Conservation (phyloP, 73 alveolate species). For the Blepharisma japonicum region DNA sequence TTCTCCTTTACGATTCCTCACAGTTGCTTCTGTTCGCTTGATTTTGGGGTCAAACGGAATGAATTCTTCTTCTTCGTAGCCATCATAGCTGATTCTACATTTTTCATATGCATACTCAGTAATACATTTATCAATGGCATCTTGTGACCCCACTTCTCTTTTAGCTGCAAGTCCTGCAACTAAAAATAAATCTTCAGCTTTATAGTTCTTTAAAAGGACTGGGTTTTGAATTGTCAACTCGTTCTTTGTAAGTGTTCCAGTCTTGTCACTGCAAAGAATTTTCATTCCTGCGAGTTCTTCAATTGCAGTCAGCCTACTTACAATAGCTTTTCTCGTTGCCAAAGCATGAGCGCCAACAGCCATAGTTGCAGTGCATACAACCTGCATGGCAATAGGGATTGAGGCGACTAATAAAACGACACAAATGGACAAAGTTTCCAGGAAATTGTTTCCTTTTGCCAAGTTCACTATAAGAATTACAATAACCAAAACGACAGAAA, state of each 20-base stretch:
- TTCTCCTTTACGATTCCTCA: constrained; percentile 14
- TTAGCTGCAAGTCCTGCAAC: constrained; percentile 31
- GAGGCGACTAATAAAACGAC: constrained; percentile 33
- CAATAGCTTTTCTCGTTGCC: constrained; percentile 66
- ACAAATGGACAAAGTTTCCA: constrained; percentile 22
- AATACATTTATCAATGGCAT: constrained; percentile 29
- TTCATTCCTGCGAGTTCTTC: constrained; percentile 80
- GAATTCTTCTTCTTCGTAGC: constrained; percentile 25
- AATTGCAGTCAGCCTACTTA: constrained; percentile 71
- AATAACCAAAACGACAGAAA: constrained; percentile 1
- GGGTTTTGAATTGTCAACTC: constrained; percentile 45
- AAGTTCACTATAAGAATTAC: constrained; percentile 5
- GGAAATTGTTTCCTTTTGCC: constrained; percentile 28
- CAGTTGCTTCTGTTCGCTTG: constrained; percentile 33
- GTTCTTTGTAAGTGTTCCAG: constrained; percentile 76
- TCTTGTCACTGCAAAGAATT: constrained; percentile 81
- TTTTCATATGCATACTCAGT: constrained; percentile 5
- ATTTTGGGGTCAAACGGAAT: constrained; percentile 30
- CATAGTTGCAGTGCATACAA: constrained; percentile 32
- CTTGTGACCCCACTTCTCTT: constrained; percentile 27
- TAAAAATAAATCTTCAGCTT: constrained; percentile 3
- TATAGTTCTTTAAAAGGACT: not conserved
- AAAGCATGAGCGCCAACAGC: constrained; percentile 56
- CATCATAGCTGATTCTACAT: not conserved
- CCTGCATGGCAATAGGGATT: constrained; percentile 37